phyloP scores from a whole-genome alignment of 2,329 filamentous ascomycete genomes.

The Pseudonectria foliicola region DNA sequence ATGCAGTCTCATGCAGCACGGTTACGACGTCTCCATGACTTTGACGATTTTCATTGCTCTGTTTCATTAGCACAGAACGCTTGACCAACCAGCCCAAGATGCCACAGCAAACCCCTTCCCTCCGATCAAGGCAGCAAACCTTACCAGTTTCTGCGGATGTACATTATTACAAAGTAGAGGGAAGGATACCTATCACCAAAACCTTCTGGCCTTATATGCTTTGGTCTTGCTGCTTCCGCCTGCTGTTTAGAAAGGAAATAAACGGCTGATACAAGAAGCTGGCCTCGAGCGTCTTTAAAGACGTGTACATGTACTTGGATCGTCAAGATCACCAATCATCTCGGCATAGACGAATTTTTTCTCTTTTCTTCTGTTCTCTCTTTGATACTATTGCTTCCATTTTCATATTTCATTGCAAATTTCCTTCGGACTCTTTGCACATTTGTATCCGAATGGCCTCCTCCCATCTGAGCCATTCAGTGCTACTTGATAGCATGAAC shows the following conservation, averaged over 20 bases:
- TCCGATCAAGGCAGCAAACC: conserved; percentile 22
- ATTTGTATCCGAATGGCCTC: conserved; percentile 3
- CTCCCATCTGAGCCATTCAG: too few relatives aligned
- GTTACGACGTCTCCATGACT: conserved; percentile 32
- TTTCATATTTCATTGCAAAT: conserved; percentile 8
- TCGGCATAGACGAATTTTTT: conserved; percentile 21
- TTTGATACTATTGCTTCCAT: conserved; percentile 15
- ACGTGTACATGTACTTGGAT: conserved; percentile 29
- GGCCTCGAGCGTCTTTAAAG: conserved; percentile 12
- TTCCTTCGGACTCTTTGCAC: conserved; percentile 6
- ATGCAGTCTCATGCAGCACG: conserved; percentile 25
- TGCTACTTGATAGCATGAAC: too few relatives aligned
- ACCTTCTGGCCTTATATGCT: conserved; percentile 11
- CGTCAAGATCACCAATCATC: conserved; percentile 17
- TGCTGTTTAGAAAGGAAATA: conserved; percentile 9
- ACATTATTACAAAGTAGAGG: conserved; percentile 22
- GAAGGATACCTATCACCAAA: conserved; percentile 20
- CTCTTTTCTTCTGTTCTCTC: conserved; percentile 14
- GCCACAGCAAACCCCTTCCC: conserved; percentile 7
- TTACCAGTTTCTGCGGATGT: conserved; percentile 25
- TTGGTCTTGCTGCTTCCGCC: too few relatives aligned
- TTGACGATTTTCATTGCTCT: conserved; percentile 34
- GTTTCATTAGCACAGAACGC: conserved; percentile 25
- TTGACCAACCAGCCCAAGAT: conserved; percentile 13
- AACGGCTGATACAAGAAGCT: conserved; percentile 6